Evolutionary conservation across 305 asterid genomes (phyloP).

Genomic region (Fraxinus latifolia): DNA sequence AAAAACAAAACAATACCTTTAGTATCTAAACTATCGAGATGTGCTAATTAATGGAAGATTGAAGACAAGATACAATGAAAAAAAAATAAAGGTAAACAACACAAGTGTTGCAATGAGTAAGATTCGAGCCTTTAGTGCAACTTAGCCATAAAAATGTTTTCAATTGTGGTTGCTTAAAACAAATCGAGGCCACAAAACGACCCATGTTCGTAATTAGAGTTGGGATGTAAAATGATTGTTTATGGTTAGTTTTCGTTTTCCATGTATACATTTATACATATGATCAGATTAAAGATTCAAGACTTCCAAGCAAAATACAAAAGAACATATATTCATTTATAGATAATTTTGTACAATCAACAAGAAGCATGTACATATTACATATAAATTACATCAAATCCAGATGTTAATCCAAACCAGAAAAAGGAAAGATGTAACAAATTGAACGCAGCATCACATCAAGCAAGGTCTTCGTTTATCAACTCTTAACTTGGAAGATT

Average conservation of each 20-base stretch:
- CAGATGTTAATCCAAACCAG: neutral
- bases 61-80: neutral
- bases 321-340: neutral
- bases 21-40: neutral
- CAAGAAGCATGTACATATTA: neutral
- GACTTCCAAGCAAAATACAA: neutral
- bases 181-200: neutral
- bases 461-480: neutral
- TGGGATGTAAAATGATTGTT: neutral
- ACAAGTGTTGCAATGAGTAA: neutral
- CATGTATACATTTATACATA: neutral
- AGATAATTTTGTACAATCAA: neutral
- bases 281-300: neutral
- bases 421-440: neutral
- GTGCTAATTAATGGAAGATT: too few species aligned
- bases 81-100: neutral
- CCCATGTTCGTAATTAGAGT: neutral
- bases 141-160: neutral
- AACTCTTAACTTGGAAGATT: constrained; percentile 24
- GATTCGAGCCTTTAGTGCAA: neutral
- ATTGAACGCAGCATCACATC: neutral
- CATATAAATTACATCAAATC: neutral
- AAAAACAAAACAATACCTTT: neutral
- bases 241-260: neutral
- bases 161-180: neutral